Evolutionary conservation across 768 basidiomycete species (phyloP).

Genomic region (Solioccasus polychromus): DNA sequence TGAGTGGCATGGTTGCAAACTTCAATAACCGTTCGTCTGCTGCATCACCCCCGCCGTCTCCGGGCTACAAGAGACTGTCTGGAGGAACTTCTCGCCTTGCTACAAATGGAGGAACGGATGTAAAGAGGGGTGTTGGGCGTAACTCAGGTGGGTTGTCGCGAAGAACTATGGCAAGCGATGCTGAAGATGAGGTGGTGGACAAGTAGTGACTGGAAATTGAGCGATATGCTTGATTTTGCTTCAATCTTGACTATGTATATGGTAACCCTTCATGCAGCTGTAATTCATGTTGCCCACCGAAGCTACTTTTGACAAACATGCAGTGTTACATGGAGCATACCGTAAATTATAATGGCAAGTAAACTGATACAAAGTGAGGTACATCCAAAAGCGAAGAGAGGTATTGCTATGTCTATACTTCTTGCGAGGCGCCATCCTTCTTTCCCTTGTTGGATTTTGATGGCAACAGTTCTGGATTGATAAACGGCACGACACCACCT

Average conservation of each 20-base stretch:
- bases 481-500: slow-evolving; percentile 74
- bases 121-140: slow-evolving; percentile 45
- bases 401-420: slow-evolving; percentile 37
- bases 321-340: slow-evolving; percentile 26
- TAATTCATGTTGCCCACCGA: no score
- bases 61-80: slow-evolving; percentile 45
- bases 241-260: neutral
- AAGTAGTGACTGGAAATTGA: slow-evolving; percentile 13
- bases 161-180: slow-evolving; percentile 81
- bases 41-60: slow-evolving; percentile 37
- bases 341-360: slow-evolving; percentile 29
- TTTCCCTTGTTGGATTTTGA: slow-evolving; percentile 46
- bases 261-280: no score
- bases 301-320: neutral
- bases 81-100: slow-evolving; percentile 27
- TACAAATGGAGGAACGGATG: slow-evolving; percentile 6
- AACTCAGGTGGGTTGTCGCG: slow-evolving; percentile 53
- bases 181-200: slow-evolving; percentile 68
- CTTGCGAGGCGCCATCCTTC: slow-evolving; percentile 49
- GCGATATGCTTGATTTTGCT: neutral
- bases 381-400: slow-evolving; percentile 1
- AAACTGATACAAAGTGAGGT: slow-evolving; percentile 22
- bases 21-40: slow-evolving; percentile 49
- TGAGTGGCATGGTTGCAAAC: slow-evolving; percentile 55
- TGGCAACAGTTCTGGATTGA: slow-evolving; percentile 48